phyloP scores from a whole-genome alignment of 1,284 basidiomycete species.

The Pseudozyma thailandica region DNA sequence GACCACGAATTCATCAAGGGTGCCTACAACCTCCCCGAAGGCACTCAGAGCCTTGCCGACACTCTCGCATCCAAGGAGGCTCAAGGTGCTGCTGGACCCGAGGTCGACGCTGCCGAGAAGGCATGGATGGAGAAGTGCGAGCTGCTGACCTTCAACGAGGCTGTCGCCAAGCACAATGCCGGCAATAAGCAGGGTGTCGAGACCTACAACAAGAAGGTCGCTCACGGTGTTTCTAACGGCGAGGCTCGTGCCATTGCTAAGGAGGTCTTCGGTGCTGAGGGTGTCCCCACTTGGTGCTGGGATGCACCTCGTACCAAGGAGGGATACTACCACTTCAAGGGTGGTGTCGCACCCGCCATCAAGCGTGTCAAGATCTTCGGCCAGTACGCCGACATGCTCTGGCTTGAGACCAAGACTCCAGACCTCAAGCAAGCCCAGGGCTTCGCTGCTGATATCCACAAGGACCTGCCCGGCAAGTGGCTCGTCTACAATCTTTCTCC shows the following conservation, averaged over 20 bases:
- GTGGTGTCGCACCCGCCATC: conserved; percentile 86
- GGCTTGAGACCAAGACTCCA: conserved; percentile 86
- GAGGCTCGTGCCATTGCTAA: conserved; percentile 79
- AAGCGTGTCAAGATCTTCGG: conserved; percentile 82
- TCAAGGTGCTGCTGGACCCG: conserved; percentile 51
- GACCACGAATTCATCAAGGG: conserved; percentile 72
- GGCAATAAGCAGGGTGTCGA: conserved; percentile 70
- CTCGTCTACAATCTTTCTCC: conserved; percentile 95
- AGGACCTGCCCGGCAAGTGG: conserved; percentile 79
- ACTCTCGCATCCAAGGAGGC: conserved; percentile 61
- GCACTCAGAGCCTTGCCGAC: conserved; percentile 60
- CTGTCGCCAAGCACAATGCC: conserved; percentile 71
- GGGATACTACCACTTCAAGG: conserved; percentile 88
- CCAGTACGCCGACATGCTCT: conserved; percentile 68
- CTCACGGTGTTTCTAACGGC: conserved; percentile 77
- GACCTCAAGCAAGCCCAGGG: conserved; percentile 81
- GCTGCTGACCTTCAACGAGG: conserved; percentile 82
- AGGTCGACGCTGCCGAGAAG: conserved; percentile 64
- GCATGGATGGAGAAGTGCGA: conserved; percentile 66
- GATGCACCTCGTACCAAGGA: conserved; percentile 91
- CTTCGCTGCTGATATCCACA: conserved; percentile 81
- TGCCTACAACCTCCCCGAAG: conserved; percentile 61
- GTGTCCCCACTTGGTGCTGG: conserved; percentile 82
- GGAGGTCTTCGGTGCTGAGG: conserved; percentile 76
- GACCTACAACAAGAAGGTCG: conserved; percentile 73